phyloP scores from a whole-genome alignment of 345 rosid species.

The Cardamine occulta region DNA sequence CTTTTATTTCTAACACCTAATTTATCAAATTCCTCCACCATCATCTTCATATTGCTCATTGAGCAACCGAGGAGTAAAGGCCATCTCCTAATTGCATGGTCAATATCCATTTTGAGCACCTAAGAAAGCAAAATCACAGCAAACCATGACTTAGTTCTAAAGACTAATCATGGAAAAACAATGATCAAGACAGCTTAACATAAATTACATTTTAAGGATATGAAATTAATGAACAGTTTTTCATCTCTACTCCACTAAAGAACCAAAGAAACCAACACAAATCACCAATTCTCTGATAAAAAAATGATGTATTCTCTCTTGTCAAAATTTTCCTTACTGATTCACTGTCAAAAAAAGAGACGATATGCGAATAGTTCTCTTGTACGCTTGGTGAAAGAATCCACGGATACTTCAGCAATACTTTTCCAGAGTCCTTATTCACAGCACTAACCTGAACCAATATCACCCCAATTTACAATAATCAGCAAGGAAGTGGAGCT shows the following conservation, averaged over 20 bases:
- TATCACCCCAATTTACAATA: constrained; percentile 20
- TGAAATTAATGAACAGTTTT: not conserved
- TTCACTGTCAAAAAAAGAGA: constrained; percentile 56
- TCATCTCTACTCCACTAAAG: not conserved
- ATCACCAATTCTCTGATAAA: not conserved
- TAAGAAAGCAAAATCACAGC: constrained; percentile 35
- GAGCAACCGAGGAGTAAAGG: constrained; percentile 85
- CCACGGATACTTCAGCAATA: constrained; percentile 86
- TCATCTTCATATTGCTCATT: constrained; percentile 60
- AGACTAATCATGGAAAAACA: constrained; percentile 15
- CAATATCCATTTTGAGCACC: constrained; percentile 61
- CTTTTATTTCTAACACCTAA: constrained; percentile 60
- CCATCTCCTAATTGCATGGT: constrained; percentile 73
- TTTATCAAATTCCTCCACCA: constrained; percentile 60
- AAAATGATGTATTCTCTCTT: not conserved
- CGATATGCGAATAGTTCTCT: constrained; percentile 57
- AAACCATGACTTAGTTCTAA: not conserved
- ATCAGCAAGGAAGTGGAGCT: constrained; percentile 31
- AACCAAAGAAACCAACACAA: not conserved
- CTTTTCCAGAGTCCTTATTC: constrained; percentile 57
- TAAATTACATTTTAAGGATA: not conserved
- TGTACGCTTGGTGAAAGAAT: constrained; percentile 69
- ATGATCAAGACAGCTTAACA: not conserved
- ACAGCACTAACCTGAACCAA: constrained; percentile 53
- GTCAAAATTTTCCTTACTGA: constrained; percentile 54